phyloP scores from a whole-genome alignment of 2,329 filamentous ascomycete species.

The Colletotrichum sp. region DNA sequence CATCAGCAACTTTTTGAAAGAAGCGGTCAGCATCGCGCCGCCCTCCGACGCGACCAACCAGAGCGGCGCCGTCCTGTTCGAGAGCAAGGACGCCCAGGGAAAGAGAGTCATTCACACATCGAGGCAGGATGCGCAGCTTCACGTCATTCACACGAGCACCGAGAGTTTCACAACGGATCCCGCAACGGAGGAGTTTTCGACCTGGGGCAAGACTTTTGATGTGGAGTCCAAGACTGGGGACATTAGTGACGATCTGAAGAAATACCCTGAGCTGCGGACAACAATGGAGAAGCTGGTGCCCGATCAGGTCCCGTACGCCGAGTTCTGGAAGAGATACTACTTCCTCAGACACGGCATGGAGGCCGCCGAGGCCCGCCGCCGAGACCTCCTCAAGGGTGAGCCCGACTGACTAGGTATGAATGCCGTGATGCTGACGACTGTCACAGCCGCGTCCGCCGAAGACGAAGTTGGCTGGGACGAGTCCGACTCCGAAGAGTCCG shows the following conservation, averaged over 20 bases:
- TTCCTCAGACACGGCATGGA: constrained; percentile 93
- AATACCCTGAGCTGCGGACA: constrained; percentile 81
- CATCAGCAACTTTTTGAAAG: constrained; percentile 85
- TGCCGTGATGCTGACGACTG: constrained; percentile 19
- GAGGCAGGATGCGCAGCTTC: constrained; percentile 91
- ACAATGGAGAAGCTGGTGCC: constrained; percentile 98
- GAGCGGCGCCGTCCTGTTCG: constrained; percentile 78
- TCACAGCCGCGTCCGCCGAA: constrained; percentile 68
- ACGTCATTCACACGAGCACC: constrained; percentile 87
- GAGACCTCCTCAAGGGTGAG: constrained; percentile 89
- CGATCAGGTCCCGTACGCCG: constrained; percentile 83
- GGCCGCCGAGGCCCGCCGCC: constrained; percentile 85
- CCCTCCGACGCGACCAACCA: constrained; percentile 59
- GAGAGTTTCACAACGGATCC: constrained; percentile 88
- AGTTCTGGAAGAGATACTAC: constrained; percentile 96
- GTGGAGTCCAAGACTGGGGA: constrained; percentile 83
- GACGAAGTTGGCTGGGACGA: constrained; percentile 78
- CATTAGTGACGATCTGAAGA: constrained; percentile 82
- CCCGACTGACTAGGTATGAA: not conserved
- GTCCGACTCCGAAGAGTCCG: constrained; percentile 32
- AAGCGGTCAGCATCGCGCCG: constrained; percentile 87
- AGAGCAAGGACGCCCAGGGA: constrained; percentile 88
- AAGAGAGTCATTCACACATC: constrained; percentile 95
- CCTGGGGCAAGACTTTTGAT: constrained; percentile 78
- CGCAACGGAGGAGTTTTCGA: constrained; percentile 72